A percentile compares a stretch with the other conserved stretches of the same genome.
Evolutionary conservation across 129 eudicot species (phyloP).

Genomic region (Ambrosia artemisiifolia): DNA sequence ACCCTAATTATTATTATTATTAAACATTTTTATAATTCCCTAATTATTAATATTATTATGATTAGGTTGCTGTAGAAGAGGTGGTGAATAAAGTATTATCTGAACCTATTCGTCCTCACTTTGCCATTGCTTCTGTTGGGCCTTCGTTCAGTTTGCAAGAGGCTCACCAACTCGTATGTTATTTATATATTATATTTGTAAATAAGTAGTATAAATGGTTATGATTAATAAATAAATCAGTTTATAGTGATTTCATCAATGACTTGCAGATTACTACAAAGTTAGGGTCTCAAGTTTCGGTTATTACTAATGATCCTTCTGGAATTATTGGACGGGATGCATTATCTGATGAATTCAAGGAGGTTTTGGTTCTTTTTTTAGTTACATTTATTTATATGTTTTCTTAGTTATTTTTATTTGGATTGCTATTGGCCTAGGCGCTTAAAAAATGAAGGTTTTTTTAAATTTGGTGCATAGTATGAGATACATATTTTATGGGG

Average conservation of each 20-base stretch:
- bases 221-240: too few relatives aligned
- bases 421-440: not conserved
- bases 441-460: too few relatives aligned
- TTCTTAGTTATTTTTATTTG: not conserved
- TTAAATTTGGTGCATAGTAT: too few relatives aligned
- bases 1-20: not conserved
- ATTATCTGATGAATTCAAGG: constrained; percentile 52
- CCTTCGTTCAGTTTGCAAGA: constrained; percentile 6
- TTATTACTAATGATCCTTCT: constrained; percentile 44
- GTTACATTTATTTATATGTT: too few relatives aligned
- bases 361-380: constrained; percentile 60
- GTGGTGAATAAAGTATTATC: constrained; percentile 61
- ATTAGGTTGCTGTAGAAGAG: constrained; percentile 65
- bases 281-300: constrained; percentile 53
- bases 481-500: too few relatives aligned
- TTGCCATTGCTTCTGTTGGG: constrained; percentile 59
- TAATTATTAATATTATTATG: not conserved
- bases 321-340: constrained; percentile 82
- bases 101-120: constrained; percentile 81
- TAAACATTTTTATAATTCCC: not conserved
- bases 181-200: not conserved
- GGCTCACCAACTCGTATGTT: constrained; percentile 62
- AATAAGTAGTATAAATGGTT: too few relatives aligned
- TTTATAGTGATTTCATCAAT: not conserved
- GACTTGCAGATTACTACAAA: constrained; percentile 58